Conservation (phyloP, 805 yeast genomes). For the Hermanozyma aechmeae region DNA sequence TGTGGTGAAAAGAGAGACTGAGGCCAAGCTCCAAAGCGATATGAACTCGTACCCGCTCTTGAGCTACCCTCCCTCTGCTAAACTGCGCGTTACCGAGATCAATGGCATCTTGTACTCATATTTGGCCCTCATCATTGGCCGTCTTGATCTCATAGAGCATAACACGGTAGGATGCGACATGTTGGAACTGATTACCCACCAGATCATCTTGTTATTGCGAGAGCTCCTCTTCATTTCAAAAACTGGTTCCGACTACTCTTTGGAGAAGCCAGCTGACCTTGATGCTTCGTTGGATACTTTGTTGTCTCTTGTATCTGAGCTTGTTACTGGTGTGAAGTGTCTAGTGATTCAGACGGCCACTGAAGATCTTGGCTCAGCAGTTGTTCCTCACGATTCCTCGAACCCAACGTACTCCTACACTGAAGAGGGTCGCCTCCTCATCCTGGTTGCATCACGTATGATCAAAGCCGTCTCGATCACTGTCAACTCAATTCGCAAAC, state of each 20-base stretch:
- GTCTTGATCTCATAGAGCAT: conserved; percentile 69
- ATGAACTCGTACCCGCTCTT: conserved; percentile 38
- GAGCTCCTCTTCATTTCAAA: conserved; percentile 57
- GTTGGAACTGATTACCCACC: conserved; percentile 58
- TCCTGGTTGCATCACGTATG: conserved; percentile 52
- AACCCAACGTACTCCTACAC: conserved; percentile 41
- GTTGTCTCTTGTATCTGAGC: conserved; percentile 50
- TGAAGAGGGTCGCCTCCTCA: conserved; percentile 57
- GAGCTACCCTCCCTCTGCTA: conserved; percentile 49
- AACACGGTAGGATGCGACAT: conserved; percentile 62
- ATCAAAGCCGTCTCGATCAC: conserved; percentile 43
- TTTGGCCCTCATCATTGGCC: conserved; percentile 60
- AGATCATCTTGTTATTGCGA: conserved; percentile 52
- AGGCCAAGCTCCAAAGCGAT: conserved; percentile 22
- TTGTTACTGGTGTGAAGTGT: conserved; percentile 55
- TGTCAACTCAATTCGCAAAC: conserved; percentile 39
- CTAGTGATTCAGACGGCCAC: conserved; percentile 48
- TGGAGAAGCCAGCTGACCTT: conserved; percentile 32
- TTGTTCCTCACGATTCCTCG: conserved; percentile 1
- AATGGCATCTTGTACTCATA: conserved; percentile 51
- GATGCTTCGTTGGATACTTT: conserved; percentile 47
- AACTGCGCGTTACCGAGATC: conserved; percentile 55
- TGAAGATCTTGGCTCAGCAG: conserved; percentile 18
- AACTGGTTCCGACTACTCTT: conserved; percentile 31
- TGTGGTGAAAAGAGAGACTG: conserved; percentile 29